Evolutionary conservation across 306 rosid species (phyloP).

Genomic region (Rosa persica): DNA sequence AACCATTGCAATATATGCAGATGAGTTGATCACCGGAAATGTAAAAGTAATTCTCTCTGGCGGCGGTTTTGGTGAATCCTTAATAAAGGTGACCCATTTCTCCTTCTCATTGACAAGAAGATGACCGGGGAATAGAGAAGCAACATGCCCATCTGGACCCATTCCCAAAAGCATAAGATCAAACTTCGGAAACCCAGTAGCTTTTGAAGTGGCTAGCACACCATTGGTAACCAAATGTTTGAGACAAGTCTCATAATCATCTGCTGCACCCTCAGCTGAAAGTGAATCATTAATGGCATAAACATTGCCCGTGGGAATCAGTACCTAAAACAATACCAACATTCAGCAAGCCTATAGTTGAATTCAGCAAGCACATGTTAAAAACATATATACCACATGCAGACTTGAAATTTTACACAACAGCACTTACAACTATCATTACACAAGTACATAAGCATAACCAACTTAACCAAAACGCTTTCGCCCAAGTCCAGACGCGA

Average conservation of each 20-base stretch:
- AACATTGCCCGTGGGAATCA: slow-evolving; percentile 58
- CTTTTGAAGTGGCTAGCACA: slow-evolving; percentile 49
- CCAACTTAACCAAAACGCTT: not conserved
- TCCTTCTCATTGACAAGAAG: slow-evolving; percentile 68
- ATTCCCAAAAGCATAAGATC: slow-evolving; percentile 93
- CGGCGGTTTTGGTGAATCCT: slow-evolving; percentile 94
- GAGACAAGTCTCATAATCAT: slow-evolving; percentile 77
- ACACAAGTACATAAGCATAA: not conserved
- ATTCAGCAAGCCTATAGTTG: not conserved
- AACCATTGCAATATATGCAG: slow-evolving; percentile 66
- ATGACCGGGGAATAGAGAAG: slow-evolving; percentile 95
- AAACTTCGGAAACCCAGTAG: slow-evolving; percentile 76
- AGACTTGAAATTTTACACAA: not conserved
- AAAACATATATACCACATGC: not conserved
- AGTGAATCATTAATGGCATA: slow-evolving; percentile 81
- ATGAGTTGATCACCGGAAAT: slow-evolving; percentile 79
- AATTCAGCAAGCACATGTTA: not conserved
- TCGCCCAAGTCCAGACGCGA: not conserved
- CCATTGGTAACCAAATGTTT: slow-evolving; percentile 50
- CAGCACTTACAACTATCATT: not conserved
- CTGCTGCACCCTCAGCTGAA: slow-evolving; percentile 89
- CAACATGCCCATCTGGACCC: slow-evolving; percentile 99
- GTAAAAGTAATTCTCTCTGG: slow-evolving; percentile 89
- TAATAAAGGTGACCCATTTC: slow-evolving; percentile 79
- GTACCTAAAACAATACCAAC: slow-evolving; percentile 46